Evolutionary conservation across 192 early-diverging fungal genomes (phyloP), one percentile per base, ranked within the genome.

Genomic region (Powellomyces hirtus): DNA sequence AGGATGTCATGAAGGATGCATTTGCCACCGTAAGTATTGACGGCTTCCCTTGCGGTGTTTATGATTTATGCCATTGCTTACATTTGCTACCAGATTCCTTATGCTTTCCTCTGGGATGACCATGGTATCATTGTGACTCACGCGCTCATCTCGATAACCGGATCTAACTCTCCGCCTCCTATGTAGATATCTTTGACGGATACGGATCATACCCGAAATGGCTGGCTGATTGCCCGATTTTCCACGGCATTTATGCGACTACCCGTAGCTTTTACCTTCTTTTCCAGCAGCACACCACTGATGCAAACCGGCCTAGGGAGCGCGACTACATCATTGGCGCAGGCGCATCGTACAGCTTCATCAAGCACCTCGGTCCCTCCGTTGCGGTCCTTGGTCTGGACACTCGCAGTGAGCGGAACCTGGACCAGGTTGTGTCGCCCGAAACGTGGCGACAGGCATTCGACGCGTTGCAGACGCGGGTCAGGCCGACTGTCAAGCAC

Each of bases 201-300:
- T 90, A 85, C 62, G 93, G 93, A 22, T 90, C 88, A 38, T 95
- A 95, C 67, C 91, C 91, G 0, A 75, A 81, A 38, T 84, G 87
- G 38, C 81, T 92, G 70, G 89, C 88, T 62, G 52, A 79, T 44
- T 87, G 88, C 31, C 74, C 83, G 1, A 85, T 90, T n/a, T 89
- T 92, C 77, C 79, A 84, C 70, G 86, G 90, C 82, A 88, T 92
- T 59, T 88, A 84, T 71, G 75, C 81, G 30, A 76, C 85, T 33
- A 91, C 91, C 1, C 75, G 83, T 64, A 86, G 86, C 29, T 92
- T 90, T 77, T 93, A 90, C 79, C 82, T 89, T 44, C 72, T 95
- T 63, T 95, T 90, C 84, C 93, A 95, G 45, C 68, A 72, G 13
- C 62, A 68, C 56, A 71, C 69, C 34, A 68, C 64, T 35, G 68